A percentile compares a stretch with the other conserved stretches of the same genome.
Conservation (phyloP, 2,329 filamentous ascomycete species). For the Geosmithia flava region DNA sequence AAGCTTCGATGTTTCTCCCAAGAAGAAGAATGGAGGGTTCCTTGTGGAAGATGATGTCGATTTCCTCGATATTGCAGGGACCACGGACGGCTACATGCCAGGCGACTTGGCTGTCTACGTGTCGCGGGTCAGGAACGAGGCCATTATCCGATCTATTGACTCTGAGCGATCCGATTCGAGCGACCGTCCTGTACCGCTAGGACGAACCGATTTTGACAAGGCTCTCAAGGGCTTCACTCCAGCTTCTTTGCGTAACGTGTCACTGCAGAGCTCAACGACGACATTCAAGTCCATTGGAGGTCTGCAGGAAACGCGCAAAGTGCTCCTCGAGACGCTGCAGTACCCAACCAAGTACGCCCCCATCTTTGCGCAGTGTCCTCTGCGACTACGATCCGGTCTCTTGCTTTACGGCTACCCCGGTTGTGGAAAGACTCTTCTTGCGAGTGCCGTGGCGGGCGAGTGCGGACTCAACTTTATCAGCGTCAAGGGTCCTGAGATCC, state of each 20-base stretch:
- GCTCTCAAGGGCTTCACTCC: slow-evolving; percentile 90
- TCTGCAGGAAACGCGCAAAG: slow-evolving; percentile 71
- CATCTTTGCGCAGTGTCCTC: slow-evolving; percentile 90
- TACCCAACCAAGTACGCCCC: slow-evolving; percentile 97
- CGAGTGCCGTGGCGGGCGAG: slow-evolving; percentile 93
- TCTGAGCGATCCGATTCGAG: slow-evolving; percentile 29
- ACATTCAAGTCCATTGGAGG: slow-evolving; percentile 91
- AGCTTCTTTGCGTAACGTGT: slow-evolving; percentile 86
- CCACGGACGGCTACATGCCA: slow-evolving; percentile 97
- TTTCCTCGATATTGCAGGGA: slow-evolving; percentile 82
- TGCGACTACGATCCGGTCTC: slow-evolving; percentile 86
- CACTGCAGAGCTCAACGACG: slow-evolving; percentile 82
- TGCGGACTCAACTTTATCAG: slow-evolving; percentile 97
- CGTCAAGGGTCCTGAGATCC: slow-evolving; percentile 93
- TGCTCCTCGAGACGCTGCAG: slow-evolving; percentile 87
- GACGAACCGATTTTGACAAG: slow-evolving; percentile 64
- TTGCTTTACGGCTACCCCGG: slow-evolving; percentile 91
- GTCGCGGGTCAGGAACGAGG: slow-evolving; percentile 79
- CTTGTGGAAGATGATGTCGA: slow-evolving; percentile 67
- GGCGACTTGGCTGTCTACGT: slow-evolving; percentile 82
- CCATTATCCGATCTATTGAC: slow-evolving; percentile 71
- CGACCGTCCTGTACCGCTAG: slow-evolving; percentile 46
- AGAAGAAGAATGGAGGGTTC: slow-evolving; percentile 46
- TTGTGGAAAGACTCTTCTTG: slow-evolving; percentile 91
- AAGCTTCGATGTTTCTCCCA: slow-evolving; percentile 23